Conservation (phyloP, 2,329 filamentous ascomycete genomes). For the Fusarium sp. region DNA sequence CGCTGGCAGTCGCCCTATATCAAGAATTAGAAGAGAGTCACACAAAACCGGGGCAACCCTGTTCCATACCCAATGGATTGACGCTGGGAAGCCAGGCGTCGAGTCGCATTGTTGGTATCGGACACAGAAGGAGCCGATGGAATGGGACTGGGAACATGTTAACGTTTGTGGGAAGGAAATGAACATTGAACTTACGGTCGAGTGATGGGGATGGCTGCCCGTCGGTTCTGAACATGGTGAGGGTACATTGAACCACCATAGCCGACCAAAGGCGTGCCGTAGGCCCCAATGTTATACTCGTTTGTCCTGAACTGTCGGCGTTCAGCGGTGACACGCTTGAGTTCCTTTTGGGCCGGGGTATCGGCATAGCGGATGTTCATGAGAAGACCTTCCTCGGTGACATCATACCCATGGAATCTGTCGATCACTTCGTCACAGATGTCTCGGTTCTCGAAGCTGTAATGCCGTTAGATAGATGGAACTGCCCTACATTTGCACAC, state of each 20-base stretch:
- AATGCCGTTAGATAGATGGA: constrained; percentile 5
- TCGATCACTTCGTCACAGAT: constrained; percentile 91
- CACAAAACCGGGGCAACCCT: constrained; percentile 41
- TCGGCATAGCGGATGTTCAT: constrained; percentile 97
- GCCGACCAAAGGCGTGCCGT: constrained; percentile 72
- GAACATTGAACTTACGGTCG: constrained; percentile 49
- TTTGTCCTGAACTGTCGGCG: constrained; percentile 95
- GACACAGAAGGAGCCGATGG: constrained; percentile 14
- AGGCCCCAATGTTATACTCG: constrained; percentile 86
- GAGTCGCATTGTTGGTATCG: constrained; percentile 37
- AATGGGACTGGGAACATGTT: constrained; percentile 28
- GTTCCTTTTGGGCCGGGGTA: constrained; percentile 94
- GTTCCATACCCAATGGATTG: constrained; percentile 55
- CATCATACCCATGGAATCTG: constrained; percentile 83
- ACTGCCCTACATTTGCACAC: constrained; percentile 44
- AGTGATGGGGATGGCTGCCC: constrained; percentile 44
- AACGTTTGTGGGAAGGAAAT: not conserved
- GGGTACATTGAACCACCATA: constrained; percentile 59
- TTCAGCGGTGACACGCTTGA: constrained; percentile 96
- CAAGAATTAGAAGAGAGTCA: constrained; percentile 53
- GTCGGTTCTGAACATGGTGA: constrained; percentile 56
- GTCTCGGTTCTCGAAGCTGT: constrained; percentile 88
- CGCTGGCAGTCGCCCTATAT: constrained; percentile 56
- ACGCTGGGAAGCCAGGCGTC: constrained; percentile 51
- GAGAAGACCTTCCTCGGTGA: constrained; percentile 83